phyloP scores from a whole-genome alignment of 805 yeast species.

The Clavispora santaluciae region DNA sequence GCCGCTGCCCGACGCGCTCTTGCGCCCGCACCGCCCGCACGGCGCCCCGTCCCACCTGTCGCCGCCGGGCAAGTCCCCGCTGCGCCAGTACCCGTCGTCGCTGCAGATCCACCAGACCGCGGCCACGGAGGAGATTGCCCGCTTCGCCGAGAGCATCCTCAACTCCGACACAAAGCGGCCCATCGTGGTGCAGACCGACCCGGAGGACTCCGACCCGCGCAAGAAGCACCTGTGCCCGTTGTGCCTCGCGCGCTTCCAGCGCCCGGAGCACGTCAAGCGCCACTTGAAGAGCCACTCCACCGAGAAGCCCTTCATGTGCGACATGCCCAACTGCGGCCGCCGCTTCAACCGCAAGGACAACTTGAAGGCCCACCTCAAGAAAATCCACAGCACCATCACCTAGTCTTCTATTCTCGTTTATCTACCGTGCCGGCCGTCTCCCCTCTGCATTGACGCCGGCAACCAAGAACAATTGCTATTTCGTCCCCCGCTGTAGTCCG shows the following conservation, averaged over 20 bases:
- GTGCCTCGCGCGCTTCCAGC: conserved; percentile 57
- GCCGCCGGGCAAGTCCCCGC: conserved; percentile 3
- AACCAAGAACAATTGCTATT: neutral
- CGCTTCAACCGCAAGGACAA: conserved; percentile 57
- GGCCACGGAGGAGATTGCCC: conserved; percentile 17
- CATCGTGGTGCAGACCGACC: conserved; percentile 20
- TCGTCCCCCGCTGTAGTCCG: too few relatives aligned
- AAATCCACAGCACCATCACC: conserved; percentile 39
- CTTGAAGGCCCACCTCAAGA: conserved; percentile 56
- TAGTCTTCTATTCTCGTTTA: neutral
- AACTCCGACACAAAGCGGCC: conserved; percentile 19
- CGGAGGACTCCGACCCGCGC: conserved; percentile 40
- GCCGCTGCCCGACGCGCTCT: neutral
- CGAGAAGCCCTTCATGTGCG: conserved; percentile 55
- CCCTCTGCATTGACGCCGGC: conserved; percentile 1
- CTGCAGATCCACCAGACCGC: conserved; percentile 15
- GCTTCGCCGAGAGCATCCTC: conserved; percentile 17
- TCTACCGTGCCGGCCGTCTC: neutral
- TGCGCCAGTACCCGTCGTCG: conserved; percentile 8
- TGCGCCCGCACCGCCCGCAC: neutral
- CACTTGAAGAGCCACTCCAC: conserved; percentile 55
- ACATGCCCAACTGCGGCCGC: conserved; percentile 47
- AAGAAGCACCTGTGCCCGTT: conserved; percentile 62
- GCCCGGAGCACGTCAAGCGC: conserved; percentile 70
- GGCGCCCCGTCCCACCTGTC: conserved; percentile 1